Conservation (phyloP, 2,329 filamentous ascomycete genomes). For the Claviceps monticola region DNA sequence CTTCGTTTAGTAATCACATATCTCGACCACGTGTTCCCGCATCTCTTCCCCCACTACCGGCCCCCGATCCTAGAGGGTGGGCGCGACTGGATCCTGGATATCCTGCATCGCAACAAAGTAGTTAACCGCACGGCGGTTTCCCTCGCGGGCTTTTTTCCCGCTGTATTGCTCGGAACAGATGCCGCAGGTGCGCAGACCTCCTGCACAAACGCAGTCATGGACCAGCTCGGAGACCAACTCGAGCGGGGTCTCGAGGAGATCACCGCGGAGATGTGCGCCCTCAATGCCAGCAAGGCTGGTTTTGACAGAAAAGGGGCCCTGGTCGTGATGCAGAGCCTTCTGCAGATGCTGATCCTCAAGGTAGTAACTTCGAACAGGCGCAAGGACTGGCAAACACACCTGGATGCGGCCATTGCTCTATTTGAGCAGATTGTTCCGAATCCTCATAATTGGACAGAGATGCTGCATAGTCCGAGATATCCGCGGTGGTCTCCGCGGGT, state of each 20-base stretch:
- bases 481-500: conserved; percentile 14
- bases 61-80: conserved; percentile 42
- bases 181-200: conserved; percentile 19
- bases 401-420: conserved; percentile 34
- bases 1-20: conserved; percentile 41
- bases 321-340: conserved; percentile 33
- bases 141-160: conserved; percentile 43
- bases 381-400: conserved; percentile 34
- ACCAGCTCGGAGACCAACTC: conserved; percentile 29
- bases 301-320: conserved; percentile 21
- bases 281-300: conserved; percentile 18
- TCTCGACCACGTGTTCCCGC: conserved; percentile 47
- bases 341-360: conserved; percentile 41
- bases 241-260: conserved; percentile 30
- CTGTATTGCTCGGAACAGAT: conserved; percentile 26
- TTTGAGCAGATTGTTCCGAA: conserved; percentile 31
- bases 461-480: conserved; percentile 15
- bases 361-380: conserved; percentile 29
- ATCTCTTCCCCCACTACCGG: conserved; percentile 49
- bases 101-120: conserved; percentile 41
- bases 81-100: conserved; percentile 44
- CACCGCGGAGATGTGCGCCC: conserved; percentile 25
- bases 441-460: conserved; percentile 23
- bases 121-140: conserved; percentile 44
- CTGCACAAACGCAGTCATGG: conserved; percentile 22